Evolutionary conservation across 257 asterid species (phyloP), one percentile per base, ranked within the genome.

Genomic region (Jacaranda mimosifolia): DNA sequence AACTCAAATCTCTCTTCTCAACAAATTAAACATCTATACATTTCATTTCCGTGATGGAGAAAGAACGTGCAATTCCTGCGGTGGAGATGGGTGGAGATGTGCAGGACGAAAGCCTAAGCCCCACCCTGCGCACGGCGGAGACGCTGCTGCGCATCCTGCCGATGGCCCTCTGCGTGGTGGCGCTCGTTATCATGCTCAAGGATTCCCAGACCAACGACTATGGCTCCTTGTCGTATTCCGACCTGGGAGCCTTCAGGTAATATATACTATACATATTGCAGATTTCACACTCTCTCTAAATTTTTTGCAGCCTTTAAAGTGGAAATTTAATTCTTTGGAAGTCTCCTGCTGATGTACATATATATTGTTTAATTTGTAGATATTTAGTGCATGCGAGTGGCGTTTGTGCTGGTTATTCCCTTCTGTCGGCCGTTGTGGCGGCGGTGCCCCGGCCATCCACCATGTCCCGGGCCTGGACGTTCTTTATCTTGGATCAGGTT

Each of bases 401-500:
- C 45, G 79, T 94, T n/a, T 94, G 99, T 35, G 97, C 98, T 62
- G 97, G 96, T 10, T 94, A 94, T 72, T 94, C 99, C 12, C 91
- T 94, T 70, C 79, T 94, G 49, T 92, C 98, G 78, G 98, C 98
- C 7, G 81, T 94, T 7, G 91, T 85, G 0, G 90, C 91, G 48
- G 94, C 92, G 7, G 85, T 92, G 65, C 96, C 95, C 15, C 89
- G 91, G 38, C 95, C 94, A 1, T 80, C 94, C 39, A 88, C 94
- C 81, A 66, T 87, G 90, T 76, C 91, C 40, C 73, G 93, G 68
- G 98, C 97, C 36, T 94, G 97, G 97, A 83, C 91, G 3, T 92
- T 94, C 88, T 94, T 92, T 79, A 83, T 92, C 75, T 96, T 92
- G 3, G 98, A 94, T 75, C 98, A 94, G 97, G 97, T 87, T 74